Evolutionary conservation across 352 stramenopile species (phyloP), one percentile per base, ranked within the genome.

Genomic region (Phytopythium ostracodes): DNA sequence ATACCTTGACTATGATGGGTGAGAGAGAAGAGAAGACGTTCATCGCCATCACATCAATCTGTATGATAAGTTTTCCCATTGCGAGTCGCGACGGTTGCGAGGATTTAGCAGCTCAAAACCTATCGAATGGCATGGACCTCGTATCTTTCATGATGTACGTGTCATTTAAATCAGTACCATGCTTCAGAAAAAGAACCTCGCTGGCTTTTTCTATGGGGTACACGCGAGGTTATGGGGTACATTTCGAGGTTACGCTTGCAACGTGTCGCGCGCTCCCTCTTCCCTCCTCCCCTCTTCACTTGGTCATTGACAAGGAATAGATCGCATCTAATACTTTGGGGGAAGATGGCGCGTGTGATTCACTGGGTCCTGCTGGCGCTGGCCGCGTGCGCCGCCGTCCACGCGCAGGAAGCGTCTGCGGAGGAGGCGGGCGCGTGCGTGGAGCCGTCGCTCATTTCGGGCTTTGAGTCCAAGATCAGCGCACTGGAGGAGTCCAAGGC

Each of bases 401-500:
- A 68, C 44, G 71, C 71, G 20, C 57, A 77, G 62, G 56, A 61
- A 18, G 55, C 60, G 33, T 20, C 60, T 17, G 43, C 46, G 24
- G 42, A 64, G 24, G 31, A 52, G 3, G 58, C 14, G 17, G 38
- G 50, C 8, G 43, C 65, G 43, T 78, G 71, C 42, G 54, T 79
- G 6, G 68, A 70, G 9, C 82, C 79, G 4, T 65, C 74, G 17
- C 59, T 72, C n/a, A 69, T 88, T 4, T 52, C 64, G 15, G 63
- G 62, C n/a, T 71, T 74, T 15, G 76, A 91, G 65, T 59, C 63
- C 17, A 75, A 88, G 68, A 66, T 91, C 33, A 51, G 58, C 15
- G 60, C 63, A 22, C 68, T 91, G 17, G 59, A 87, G 59, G 49
- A 67, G 11, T 63, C 74, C 27, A 84, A 80, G 57, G 42, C 63